Percentiles rank a stretch among this genome's conserved stretches.
These are phyloP conservation scores for Coelastrella sp. DNA, from an alignment of 139 green algal species.

Conservation along the genomic window DNA sequence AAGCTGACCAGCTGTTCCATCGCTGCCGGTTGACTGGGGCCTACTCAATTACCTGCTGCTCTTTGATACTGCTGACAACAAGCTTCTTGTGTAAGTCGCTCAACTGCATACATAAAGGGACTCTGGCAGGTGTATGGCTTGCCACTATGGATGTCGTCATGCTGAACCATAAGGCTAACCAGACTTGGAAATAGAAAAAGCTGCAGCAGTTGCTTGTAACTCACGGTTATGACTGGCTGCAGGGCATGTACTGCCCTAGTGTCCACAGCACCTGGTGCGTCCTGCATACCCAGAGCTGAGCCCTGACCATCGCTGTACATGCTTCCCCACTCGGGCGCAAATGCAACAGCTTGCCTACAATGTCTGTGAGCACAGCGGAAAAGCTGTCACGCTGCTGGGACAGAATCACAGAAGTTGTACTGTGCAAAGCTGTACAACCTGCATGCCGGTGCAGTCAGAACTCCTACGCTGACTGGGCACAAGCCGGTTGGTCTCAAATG, in stretches of 20 bases:
- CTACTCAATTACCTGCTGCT: background rate
- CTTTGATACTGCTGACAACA: background rate
- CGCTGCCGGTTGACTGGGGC: too few species aligned
- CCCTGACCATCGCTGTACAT: background rate
- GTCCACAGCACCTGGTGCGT: background rate
- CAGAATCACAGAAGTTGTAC: background rate
- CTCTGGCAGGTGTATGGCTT: background rate
- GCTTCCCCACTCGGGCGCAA: background rate
- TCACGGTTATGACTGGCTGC: constrained; percentile 2
- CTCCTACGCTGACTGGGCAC: background rate
- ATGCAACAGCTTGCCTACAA: background rate
- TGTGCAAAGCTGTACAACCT: background rate
- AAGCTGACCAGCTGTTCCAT: too few species aligned
- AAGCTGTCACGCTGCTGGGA: too few species aligned
- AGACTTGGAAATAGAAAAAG: too few species aligned
- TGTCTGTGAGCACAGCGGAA: too few species aligned
- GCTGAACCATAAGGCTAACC: too few species aligned
- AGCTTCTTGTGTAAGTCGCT: background rate
- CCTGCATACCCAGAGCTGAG: background rate
- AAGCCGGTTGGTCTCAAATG: too few species aligned
- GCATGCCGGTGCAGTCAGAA: background rate
- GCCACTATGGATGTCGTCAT: too few species aligned
- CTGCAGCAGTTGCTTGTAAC: background rate
- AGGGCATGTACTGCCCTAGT: constrained; percentile 24
- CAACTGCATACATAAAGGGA: background rate